Evolutionary conservation across 1,284 basidiomycete genomes (phyloP).

Genomic region (Gomphus sp.): DNA sequence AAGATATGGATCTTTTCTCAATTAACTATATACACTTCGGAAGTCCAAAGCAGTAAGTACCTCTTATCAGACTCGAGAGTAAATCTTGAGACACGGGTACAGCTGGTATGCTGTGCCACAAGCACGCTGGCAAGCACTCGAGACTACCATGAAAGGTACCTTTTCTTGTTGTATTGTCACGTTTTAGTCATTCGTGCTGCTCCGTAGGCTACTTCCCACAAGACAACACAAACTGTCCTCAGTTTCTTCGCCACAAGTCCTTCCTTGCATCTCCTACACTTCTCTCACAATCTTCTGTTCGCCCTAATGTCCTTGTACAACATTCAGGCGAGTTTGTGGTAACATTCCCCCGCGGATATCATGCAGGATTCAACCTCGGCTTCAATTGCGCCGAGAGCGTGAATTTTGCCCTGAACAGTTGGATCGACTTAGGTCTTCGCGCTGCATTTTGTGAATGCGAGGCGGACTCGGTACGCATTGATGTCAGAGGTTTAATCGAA

Average conservation of each 20-base stretch:
- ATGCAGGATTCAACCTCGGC: conserved; percentile 95
- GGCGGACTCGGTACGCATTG: conserved; percentile 84
- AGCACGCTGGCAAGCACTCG: conserved; percentile 66
- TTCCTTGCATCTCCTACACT: conserved; percentile 88
- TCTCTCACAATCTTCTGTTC: conserved; percentile 72
- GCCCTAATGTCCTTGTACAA: conserved; percentile 86
- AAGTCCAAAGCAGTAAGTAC: conserved; percentile 63
- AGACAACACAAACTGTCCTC: conserved; percentile 76
- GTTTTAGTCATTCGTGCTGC: conserved; percentile 3
- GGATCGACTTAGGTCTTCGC: conserved; percentile 82
- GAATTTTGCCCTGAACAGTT: conserved; percentile 94
- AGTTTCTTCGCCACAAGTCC: conserved; percentile 96
- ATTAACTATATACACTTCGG: conserved; percentile 99
- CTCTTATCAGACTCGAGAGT: neutral
- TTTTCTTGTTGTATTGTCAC: conserved; percentile 1
- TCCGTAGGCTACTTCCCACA: conserved; percentile 74
- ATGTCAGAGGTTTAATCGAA: conserved; percentile 78
- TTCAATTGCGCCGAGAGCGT: conserved; percentile 98
- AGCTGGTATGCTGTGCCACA: conserved; percentile 96
- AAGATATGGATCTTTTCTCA: conserved; percentile 57
- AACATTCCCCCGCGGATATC: conserved; percentile 91
- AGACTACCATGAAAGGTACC: conserved; percentile 72
- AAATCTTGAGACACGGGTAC: conserved; percentile 19
- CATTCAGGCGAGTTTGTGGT: conserved; percentile 91
- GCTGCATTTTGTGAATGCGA: conserved; percentile 83